Percentiles rank a stretch among this genome's conserved stretches.
Evolutionary conservation across 495 filamentous ascomycete genomes (phyloP).

Genomic region (Paragyromitra xinjiangensis): DNA sequence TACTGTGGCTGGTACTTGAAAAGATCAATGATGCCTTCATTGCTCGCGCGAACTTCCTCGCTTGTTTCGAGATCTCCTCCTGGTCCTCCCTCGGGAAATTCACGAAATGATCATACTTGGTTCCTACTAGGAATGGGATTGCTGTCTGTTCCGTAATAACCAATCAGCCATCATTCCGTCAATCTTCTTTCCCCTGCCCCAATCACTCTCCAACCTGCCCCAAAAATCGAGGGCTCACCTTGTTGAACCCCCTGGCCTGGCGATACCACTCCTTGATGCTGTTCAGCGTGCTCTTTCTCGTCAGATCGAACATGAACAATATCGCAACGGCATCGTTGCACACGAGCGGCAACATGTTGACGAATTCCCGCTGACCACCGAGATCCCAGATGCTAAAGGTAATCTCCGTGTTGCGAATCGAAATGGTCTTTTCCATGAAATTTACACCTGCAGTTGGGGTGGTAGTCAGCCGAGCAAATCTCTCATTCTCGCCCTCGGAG

Average conservation of each 20-base stretch:
- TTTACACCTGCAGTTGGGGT: constrained; percentile 73
- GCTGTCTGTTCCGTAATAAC: constrained; percentile 67
- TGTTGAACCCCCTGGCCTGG: constrained; percentile 97
- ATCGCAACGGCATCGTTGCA: constrained; percentile 99
- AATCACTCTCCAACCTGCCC: neutral
- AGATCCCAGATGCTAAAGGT: constrained; percentile 99
- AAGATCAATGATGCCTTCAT: constrained; percentile 98
- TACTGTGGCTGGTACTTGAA: constrained; percentile 97
- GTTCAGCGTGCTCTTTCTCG: constrained; percentile 96
- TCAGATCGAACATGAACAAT: constrained; percentile 99
- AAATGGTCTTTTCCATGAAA: constrained; percentile 99
- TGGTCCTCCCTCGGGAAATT: constrained; percentile 97
- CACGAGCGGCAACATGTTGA: constrained; percentile 98
- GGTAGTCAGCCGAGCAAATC: constrained; percentile 36
- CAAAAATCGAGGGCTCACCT: constrained; percentile 58
- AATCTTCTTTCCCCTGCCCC: neutral
- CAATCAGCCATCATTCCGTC: neutral
- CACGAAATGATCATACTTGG: constrained; percentile 99
- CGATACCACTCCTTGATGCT: constrained; percentile 99
- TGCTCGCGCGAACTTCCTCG: constrained; percentile 93
- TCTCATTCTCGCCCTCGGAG: constrained; percentile 11
- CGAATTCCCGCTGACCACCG: constrained; percentile 96
- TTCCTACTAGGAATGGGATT: constrained; percentile 94
- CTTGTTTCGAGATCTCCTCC: constrained; percentile 95
- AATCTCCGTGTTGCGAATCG: constrained; percentile 99